These are phyloP conservation scores for Alternaria brassicae DNA, from an alignment of 2,329 filamentous ascomycete genomes.

Conservation along the genomic window DNA sequence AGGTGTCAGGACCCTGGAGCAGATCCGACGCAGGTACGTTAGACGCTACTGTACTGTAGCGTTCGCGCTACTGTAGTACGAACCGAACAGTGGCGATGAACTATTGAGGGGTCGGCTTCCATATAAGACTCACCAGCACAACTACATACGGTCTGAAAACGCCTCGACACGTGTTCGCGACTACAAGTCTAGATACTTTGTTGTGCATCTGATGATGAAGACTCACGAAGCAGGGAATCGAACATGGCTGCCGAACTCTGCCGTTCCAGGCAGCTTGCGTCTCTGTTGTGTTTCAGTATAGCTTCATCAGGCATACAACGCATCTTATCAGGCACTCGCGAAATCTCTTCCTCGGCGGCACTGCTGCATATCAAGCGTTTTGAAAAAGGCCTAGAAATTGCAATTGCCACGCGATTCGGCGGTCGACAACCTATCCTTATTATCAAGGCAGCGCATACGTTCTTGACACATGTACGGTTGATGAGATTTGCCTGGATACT, in stretches of 20 bases:
- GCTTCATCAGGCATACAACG: conserved; percentile 15
- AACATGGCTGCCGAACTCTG: conserved; percentile 6
- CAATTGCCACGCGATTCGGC: not conserved
- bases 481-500: not conserved
- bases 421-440: not conserved
- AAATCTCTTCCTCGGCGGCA: conserved; percentile 7
- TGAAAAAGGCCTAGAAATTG: not conserved
- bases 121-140: not conserved
- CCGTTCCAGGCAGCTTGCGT: conserved; percentile 27
- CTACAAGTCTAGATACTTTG: rapidly evolving
- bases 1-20: conserved; percentile 25
- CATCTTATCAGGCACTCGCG: not conserved
- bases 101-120: not conserved
- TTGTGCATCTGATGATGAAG: not conserved
- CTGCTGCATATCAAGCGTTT: conserved; percentile 8
- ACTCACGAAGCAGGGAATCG: not conserved
- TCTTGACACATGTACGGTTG: not conserved
- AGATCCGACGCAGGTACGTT: conserved; percentile 30
- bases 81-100: conserved; percentile 19
- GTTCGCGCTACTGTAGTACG: conserved; percentile 16
- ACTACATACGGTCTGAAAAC: no score
- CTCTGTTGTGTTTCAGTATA: conserved; percentile 32
- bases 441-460: not conserved
- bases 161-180: no score
- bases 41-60: conserved; percentile 24